Evolutionary conservation across 495 filamentous ascomycete species (phyloP), one percentile per base, ranked within the genome.

Genomic region (Aspergillus nanangensis): DNA sequence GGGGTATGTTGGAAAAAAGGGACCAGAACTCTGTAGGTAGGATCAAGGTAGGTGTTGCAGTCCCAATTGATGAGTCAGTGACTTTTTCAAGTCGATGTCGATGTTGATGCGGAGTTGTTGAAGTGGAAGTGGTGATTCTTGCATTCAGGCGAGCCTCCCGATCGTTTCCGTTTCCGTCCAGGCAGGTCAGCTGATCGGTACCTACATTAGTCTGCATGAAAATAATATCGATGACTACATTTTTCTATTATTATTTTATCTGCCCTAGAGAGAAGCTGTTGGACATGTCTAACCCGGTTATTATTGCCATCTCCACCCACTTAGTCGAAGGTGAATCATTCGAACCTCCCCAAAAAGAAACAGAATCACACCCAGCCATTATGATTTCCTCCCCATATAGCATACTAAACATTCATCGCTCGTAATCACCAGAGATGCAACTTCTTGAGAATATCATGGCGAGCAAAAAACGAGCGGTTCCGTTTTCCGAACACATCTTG

Each of bases 401-500:
- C 25, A 29, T 7, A 5, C 5, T 7, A 7, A 5, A 11, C 25
- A 29, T 29, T 11, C 25, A 29, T 17, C 35, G 35, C 35, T 17
- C 20, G 15, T 3, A 11, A 15, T 62, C 45, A 75, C 55, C 61
- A 62, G 13, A 77, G 54, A 61, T 64, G 60, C 14, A 76, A 63
- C 31, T 79, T 65, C 53, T 77, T 77, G 25, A 93, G 66, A 17
- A 92, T 66, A 63, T 93, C 81, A 57, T 92, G 72, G 15, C 84
- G 76, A 40, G 79, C 67, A 57, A 84, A 86, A 60, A 86, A 86
- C 14, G 71, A 76, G 29, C 89, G 75, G 44, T 88, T 86, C 50
- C 77, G 74, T 66, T 95, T 95, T 5, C 89, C 89, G 40, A 86
- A 83, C 24, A 94, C 66, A 68, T 93, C 88, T 93, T 53, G 14